Conservation (phyloP, 495 filamentous ascomycete genomes). For the Mytilinidion resinicola region DNA sequence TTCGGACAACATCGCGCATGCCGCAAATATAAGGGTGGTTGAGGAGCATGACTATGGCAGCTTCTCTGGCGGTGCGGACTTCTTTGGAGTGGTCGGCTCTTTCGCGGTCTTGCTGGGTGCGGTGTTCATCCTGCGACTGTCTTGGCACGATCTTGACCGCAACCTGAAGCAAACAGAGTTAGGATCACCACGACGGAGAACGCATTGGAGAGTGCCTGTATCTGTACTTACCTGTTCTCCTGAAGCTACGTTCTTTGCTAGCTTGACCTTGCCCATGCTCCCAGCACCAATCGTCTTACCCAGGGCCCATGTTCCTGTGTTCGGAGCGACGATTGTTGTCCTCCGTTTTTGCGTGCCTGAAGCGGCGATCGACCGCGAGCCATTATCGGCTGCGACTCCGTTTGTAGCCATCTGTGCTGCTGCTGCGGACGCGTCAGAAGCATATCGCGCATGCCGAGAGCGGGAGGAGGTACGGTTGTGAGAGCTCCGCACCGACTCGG, state of each 20-base stretch:
- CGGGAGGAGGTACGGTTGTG: constrained; percentile 41
- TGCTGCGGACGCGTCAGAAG: constrained; percentile 32
- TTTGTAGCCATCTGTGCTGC: constrained; percentile 49
- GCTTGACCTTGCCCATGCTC: constrained; percentile 98
- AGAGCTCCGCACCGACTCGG: constrained; percentile 46
- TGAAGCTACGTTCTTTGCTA: constrained; percentile 71
- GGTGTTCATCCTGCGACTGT: constrained; percentile 76
- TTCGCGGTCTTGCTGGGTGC: constrained; percentile 72
- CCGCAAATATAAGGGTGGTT: constrained; percentile 96
- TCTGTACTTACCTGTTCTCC: constrained; percentile 50
- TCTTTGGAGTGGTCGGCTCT: constrained; percentile 93
- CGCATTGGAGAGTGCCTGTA: neutral
- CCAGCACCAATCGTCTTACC: constrained; percentile 97
- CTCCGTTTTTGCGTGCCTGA: constrained; percentile 49
- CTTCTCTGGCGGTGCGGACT: constrained; percentile 89
- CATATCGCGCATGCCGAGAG: constrained; percentile 44
- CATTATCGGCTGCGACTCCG: constrained; percentile 43
- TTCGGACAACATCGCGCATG: constrained; percentile 90
- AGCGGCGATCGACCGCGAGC: constrained; percentile 38
- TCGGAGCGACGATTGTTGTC: constrained; percentile 75
- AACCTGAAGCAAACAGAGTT: constrained; percentile 50
- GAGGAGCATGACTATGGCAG: constrained; percentile 91
- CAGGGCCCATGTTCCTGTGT: constrained; percentile 81
- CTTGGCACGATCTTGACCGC: constrained; percentile 98
- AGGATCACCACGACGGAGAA: neutral